phyloP scores from a whole-genome alignment of 768 basidiomycete genomes.

The Calocybe indica region DNA sequence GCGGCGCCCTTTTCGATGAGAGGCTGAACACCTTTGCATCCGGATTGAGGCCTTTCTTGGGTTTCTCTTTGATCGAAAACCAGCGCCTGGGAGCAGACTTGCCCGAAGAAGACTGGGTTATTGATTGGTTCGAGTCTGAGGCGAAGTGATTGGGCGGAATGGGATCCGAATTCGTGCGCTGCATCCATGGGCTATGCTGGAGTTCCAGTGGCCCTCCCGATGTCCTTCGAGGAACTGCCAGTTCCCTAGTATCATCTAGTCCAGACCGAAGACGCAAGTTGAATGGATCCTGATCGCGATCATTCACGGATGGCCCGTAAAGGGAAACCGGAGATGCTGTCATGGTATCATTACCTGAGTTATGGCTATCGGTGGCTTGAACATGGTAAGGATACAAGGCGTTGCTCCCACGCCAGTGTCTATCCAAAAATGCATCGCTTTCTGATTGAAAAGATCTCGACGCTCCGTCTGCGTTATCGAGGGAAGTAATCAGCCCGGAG shows the following conservation, averaged over 20 bases:
- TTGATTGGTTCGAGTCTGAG: constrained; percentile 3
- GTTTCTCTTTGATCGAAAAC: constrained; percentile 43
- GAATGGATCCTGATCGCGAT: constrained; percentile 38
- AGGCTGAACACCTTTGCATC: constrained; percentile 82
- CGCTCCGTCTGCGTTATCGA: constrained; percentile 35
- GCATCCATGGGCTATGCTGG: constrained; percentile 22
- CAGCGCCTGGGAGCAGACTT: constrained; percentile 36
- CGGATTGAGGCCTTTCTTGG: constrained; percentile 72
- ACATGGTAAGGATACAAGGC: constrained; percentile 5
- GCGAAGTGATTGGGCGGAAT: constrained; percentile 5
- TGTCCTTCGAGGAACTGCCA: constrained; percentile 2
- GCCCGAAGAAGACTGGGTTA: constrained; percentile 14
- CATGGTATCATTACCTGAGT: constrained; percentile 15
- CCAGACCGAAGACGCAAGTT: constrained; percentile 32
- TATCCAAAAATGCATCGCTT: constrained; percentile 43
- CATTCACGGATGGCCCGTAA: constrained; percentile 15
- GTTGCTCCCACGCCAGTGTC: constrained; percentile 38
- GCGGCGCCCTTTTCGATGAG: constrained; percentile 20
- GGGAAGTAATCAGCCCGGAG: constrained; percentile 47
- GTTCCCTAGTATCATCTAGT: constrained; percentile 20
- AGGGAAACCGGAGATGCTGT: constrained; percentile 38
- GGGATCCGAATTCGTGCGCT: constrained; percentile 31
- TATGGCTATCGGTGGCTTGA: constrained; percentile 8
- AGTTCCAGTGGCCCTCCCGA: constrained; percentile 20
- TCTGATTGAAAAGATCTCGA: constrained; percentile 48